Evolutionary conservation across 2,329 filamentous ascomycete species (phyloP).

Genomic region (Aureobasidium subglaciale): DNA sequence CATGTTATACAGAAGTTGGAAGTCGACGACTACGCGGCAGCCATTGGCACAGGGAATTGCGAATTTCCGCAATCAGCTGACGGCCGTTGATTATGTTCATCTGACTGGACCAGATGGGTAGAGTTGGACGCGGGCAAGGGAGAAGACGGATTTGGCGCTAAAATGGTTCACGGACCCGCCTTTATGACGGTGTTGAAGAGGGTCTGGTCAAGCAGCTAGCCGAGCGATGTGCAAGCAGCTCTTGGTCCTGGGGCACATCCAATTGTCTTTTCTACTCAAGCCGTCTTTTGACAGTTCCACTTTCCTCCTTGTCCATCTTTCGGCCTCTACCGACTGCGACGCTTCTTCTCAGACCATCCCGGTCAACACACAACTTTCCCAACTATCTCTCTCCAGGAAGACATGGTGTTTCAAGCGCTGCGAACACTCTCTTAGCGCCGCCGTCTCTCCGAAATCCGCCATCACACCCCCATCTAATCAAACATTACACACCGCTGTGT

Average conservation of each 20-base stretch:
- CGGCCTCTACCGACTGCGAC: background rate
- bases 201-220: background rate
- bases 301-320: background rate
- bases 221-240: background rate
- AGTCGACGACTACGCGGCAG: background rate
- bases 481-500: slow-evolving; percentile 2
- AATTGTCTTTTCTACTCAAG: slow-evolving; percentile 8
- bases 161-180: slow-evolving; percentile 4
- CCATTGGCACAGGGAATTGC: background rate
- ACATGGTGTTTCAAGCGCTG: slow-evolving; percentile 13
- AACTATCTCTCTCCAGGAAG: background rate
- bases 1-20: background rate
- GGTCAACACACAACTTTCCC: background rate
- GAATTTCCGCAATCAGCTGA: background rate
- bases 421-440: slow-evolving; percentile 5
- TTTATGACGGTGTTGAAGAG: background rate
- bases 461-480: slow-evolving; percentile 10
- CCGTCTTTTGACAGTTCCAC: slow-evolving; percentile 10
- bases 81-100: slow-evolving; percentile 4
- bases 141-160: slow-evolving; percentile 1
- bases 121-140: background rate
- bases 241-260: background rate
- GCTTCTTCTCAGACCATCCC: background rate
- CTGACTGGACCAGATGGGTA: background rate
- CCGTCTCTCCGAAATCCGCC: slow-evolving; percentile 2